Evolutionary conservation across 73 alveolate species (phyloP).

Genomic region (Stentor roeselii): DNA sequence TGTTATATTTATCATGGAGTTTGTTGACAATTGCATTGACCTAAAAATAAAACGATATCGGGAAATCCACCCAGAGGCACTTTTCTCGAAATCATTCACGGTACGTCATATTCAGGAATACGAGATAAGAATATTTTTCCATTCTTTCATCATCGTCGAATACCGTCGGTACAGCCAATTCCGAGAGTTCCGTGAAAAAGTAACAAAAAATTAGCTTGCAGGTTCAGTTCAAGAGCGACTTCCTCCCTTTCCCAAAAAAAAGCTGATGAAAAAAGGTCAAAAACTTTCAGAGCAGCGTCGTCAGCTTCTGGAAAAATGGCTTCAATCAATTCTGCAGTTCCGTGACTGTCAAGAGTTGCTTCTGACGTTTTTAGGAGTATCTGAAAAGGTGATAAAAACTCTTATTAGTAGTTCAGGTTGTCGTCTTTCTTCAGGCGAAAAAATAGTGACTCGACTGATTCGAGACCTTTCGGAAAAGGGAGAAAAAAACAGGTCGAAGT

Average conservation of each 20-base stretch:
- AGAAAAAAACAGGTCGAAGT: not conserved
- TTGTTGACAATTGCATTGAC: not conserved
- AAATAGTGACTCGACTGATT: not conserved
- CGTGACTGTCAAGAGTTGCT: not conserved
- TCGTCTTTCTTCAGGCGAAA: not conserved
- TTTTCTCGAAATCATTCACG: not conserved
- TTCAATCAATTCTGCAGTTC: not conserved
- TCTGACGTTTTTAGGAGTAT: not conserved
- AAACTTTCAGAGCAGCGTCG: not conserved
- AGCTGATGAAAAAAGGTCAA: not conserved
- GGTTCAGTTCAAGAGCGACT: no score
- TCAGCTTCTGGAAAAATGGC: not conserved
- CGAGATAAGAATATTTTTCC: not conserved
- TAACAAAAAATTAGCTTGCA: not conserved
- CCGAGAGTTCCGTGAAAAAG: not conserved
- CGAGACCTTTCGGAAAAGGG: not conserved
- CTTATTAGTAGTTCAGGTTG: not conserved
- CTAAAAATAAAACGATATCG: not conserved
- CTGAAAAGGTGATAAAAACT: not conserved
- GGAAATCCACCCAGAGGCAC: not conserved
- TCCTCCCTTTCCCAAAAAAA: not conserved
- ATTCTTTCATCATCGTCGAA: not conserved
- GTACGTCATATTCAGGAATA: not conserved
- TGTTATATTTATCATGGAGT: no score
- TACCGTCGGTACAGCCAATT: slow-evolving; percentile 13